Conservation (phyloP, 208 protist genomes). For the Trypanosoma rangeli region DNA sequence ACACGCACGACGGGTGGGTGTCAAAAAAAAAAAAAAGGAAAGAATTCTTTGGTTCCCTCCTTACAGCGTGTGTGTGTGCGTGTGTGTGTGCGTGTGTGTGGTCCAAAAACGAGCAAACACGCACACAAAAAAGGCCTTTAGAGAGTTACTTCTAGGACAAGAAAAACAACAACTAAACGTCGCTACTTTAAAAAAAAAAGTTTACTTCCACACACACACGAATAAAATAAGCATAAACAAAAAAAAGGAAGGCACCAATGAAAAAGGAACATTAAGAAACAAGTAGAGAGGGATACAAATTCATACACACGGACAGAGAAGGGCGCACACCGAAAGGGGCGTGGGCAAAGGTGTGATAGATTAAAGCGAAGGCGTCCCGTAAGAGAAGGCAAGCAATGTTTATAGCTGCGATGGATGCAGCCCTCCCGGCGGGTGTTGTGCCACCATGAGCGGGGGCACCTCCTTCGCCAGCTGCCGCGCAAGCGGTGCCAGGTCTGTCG, state of each 20-base stretch:
- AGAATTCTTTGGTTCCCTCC: not conserved
- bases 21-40: too few species aligned
- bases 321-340: not conserved
- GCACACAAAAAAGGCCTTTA: too few species aligned
- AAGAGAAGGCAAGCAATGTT: not conserved
- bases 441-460: constrained; percentile 56
- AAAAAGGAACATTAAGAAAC: not conserved
- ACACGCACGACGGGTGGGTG: not conserved
- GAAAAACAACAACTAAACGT: not conserved
- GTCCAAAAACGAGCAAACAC: too few species aligned
- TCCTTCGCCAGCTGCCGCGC: constrained; percentile 69
- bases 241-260: constrained; percentile 4
- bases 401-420: constrained; percentile 68
- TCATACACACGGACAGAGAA: not conserved
- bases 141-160: too few species aligned
- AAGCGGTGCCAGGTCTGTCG: constrained; percentile 76
- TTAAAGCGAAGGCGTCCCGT: not conserved
- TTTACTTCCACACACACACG: not conserved
- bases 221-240: not conserved
- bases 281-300: constrained; percentile 16
- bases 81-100: too few species aligned
- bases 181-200: not conserved
- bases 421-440: constrained; percentile 58
- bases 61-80: not conserved
- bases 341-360: not conserved